Conservation (phyloP, 2,329 filamentous ascomycete species). For the Furcasterigmium furcatum region DNA sequence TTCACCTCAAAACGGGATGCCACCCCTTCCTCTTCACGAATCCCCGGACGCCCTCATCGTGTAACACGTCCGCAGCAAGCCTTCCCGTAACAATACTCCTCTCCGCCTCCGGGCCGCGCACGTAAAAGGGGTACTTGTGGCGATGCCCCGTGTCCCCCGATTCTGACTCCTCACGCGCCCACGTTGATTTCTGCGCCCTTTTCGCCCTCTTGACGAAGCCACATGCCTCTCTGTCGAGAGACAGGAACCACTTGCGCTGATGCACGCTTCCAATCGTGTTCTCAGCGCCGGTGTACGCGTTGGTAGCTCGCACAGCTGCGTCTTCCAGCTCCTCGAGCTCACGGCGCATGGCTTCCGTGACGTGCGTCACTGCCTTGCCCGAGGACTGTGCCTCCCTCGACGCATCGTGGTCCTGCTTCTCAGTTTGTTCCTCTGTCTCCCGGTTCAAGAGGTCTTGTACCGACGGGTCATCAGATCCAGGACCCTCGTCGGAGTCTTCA, state of each 20-base stretch:
- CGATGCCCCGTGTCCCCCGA: conserved; percentile 11
- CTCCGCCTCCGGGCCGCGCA: conserved; percentile 58
- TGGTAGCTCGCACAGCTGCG: conserved; percentile 52
- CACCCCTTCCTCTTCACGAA: conserved; percentile 60
- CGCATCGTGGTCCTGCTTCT: not conserved
- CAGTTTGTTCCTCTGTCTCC: not conserved
- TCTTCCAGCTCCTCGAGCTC: conserved; percentile 45
- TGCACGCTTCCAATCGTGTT: conserved; percentile 67
- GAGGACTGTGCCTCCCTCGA: not conserved
- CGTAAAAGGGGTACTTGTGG: conserved; percentile 55
- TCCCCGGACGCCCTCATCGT: conserved; percentile 55
- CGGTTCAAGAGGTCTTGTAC: too few relatives aligned
- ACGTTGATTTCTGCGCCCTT: conserved; percentile 14
- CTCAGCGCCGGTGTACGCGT: conserved; percentile 63
- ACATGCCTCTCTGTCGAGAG: conserved; percentile 55
- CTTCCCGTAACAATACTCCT: conserved; percentile 66
- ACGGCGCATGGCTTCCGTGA: conserved; percentile 30
- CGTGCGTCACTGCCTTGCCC: conserved; percentile 7
- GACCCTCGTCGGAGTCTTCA: conserved; percentile 18
- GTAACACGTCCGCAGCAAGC: conserved; percentile 53
- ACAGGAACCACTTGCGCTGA: conserved; percentile 64
- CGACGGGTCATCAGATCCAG: conserved; percentile 17
- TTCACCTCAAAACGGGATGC: conserved; percentile 41
- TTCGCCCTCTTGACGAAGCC: conserved; percentile 46
- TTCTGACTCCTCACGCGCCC: conserved; percentile 7